phyloP scores from a whole-genome alignment of 108 stramenopile species.

The Skeletonema costatum region DNA sequence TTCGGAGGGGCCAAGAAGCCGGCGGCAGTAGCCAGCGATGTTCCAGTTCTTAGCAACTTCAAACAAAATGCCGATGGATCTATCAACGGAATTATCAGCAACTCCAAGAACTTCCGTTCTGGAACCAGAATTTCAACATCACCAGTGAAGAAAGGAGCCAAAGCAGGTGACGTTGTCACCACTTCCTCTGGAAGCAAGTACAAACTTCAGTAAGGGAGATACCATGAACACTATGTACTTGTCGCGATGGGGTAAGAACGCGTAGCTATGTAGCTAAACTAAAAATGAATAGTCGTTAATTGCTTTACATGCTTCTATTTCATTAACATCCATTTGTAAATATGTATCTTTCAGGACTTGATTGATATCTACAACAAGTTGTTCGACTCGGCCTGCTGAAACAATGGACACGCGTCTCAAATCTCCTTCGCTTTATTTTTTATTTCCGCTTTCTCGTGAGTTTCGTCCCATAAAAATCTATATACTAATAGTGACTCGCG shows the following conservation, averaged over 20 bases:
- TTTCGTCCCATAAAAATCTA: no score
- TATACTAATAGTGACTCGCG: no score
- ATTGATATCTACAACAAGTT: no score
- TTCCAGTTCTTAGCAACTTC: slow-evolving; percentile 78
- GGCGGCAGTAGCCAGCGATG: slow-evolving; percentile 50
- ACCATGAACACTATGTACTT: not conserved
- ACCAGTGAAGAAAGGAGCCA: slow-evolving; percentile 73
- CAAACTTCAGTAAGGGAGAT: slow-evolving; percentile 56
- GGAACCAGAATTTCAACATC: slow-evolving; percentile 89
- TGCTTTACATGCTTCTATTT: no score
- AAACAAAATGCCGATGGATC: slow-evolving; percentile 78
- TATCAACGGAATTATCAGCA: slow-evolving; percentile 77
- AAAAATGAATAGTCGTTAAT: not conserved
- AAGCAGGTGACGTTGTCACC: slow-evolving; percentile 66
- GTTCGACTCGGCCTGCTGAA: no score
- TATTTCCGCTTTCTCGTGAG: no score
- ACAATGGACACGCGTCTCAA: no score
- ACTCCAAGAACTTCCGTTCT: slow-evolving; percentile 69
- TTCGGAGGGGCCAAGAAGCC: slow-evolving; percentile 12
- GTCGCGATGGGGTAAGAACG: not conserved
- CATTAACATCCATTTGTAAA: no score
- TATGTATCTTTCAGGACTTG: no score
- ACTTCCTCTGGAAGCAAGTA: slow-evolving; percentile 88
- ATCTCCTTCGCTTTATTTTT: no score
- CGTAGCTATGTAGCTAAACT: not conserved